Evolutionary conservation across 805 yeast genomes (phyloP), one percentile per base, ranked within the genome.

Genomic region (Candida krabiensis): DNA sequence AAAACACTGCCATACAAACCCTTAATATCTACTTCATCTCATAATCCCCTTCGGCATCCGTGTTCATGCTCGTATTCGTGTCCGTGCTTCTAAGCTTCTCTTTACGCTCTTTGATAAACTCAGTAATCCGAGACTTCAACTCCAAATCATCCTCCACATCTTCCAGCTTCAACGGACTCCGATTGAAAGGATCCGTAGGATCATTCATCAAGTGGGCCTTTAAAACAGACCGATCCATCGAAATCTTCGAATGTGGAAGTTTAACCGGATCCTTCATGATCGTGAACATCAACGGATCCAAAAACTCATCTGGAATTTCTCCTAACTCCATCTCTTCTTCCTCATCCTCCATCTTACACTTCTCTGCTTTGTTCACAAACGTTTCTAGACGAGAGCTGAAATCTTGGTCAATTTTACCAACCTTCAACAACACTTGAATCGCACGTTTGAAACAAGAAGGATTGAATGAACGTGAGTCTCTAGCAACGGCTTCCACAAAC

Each of bases 281-380:
- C 1, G 96, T 86, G 61, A 73, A 93, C 98, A 93, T 91, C 53
- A 93, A 75, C 11, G 99, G 99, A 68, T 93, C 99, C 51, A 93
- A 75, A 58, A 83, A 93, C 60, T 93, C 98, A 58, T 93, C 99
- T 0, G 99, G 99, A 13, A 86, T 76, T 37, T 93, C 99, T 18
- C 96, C 97, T 50, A 87, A 71, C 57, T 88, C 96, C 46, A 78
- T 56, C 47, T 91, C 97, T 56, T 87, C 95, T 45, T 79, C 86
- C 49, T 84, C 95, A 43, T 85, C 91, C 11, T 67, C 67, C 21
- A 69, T 51, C 53, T 78, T 75, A 35, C 78, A 75, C 27, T 61
- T 56, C 44, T 84, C 83, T 0, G 95, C 95, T n/a, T 64, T 64
- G 22, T 73, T 65, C 0, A 81, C 85, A 60, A 93, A 88, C 11